Percentiles rank a stretch among this genome's conserved stretches.
These are phyloP conservation scores for Phytophthora fragariaefolia DNA, from an alignment of 352 stramenopile species.

Conservation along the genomic window DNA sequence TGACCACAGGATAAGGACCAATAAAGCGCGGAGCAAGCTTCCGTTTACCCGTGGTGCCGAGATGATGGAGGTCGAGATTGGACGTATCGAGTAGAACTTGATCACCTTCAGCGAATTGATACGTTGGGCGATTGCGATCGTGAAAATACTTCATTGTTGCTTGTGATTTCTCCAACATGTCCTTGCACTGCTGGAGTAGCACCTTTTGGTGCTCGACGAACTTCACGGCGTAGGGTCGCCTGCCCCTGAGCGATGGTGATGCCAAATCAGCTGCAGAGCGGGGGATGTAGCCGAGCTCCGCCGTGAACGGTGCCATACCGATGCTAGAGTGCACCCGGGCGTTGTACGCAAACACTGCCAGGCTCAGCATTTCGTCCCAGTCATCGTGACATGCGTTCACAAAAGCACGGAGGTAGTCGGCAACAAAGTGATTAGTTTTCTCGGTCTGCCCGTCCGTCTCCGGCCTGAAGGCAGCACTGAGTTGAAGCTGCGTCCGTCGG, in stretches of 20 bases:
- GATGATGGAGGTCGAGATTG: constrained; percentile 3
- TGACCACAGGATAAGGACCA: constrained; percentile 1
- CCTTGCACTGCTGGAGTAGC: not conserved
- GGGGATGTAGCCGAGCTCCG: constrained; percentile 14
- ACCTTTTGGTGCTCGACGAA: constrained; percentile 13
- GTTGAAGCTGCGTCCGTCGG: constrained; percentile 15
- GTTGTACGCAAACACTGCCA: constrained; percentile 26
- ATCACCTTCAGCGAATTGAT: constrained; percentile 2
- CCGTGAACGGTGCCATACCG: constrained; percentile 17
- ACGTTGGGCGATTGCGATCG: constrained; percentile 2
- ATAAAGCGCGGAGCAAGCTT: constrained; percentile 1
- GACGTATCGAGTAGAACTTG: constrained; percentile 2
- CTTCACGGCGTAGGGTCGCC: not conserved
- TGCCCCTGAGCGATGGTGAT: not conserved
- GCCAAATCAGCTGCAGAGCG: constrained; percentile 11
- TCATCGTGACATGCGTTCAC: not conserved
- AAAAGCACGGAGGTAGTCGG: constrained; percentile 22
- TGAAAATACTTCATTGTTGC: constrained; percentile 7
- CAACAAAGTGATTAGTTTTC: constrained; percentile 25
- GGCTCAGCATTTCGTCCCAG: not conserved
- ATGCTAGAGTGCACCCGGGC: constrained; percentile 10
- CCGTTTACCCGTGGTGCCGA: not conserved
- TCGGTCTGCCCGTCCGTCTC: constrained; percentile 31
- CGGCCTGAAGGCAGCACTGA: constrained; percentile 16
- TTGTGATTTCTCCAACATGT: not conserved